Evolutionary conservation across 2,329 filamentous ascomycete genomes (phyloP).

Genomic region (Claviceps sp.): DNA sequence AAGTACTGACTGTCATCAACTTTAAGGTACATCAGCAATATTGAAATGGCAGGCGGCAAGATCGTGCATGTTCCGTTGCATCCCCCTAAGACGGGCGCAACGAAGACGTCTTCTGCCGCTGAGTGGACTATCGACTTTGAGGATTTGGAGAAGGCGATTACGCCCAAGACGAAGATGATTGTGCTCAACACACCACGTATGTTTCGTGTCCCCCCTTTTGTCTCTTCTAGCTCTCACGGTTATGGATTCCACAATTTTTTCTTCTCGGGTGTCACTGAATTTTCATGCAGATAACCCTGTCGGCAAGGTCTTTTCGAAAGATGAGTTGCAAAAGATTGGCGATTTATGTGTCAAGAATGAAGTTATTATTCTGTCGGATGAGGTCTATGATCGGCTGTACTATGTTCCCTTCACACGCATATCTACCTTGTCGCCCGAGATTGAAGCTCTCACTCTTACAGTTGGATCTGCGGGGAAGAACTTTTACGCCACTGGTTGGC

Average conservation of each 20-base stretch:
- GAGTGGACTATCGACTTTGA: slow-evolving; percentile 84
- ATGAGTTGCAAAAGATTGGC: slow-evolving; percentile 74
- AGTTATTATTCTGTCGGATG: slow-evolving; percentile 83
- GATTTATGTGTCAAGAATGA: slow-evolving; percentile 85
- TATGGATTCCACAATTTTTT: no score
- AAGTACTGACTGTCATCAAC: background rate
- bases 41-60: slow-evolving; percentile 93
- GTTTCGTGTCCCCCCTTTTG: slow-evolving; percentile 3
- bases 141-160: slow-evolving; percentile 70
- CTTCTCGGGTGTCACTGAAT: background rate
- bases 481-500: slow-evolving; percentile 96
- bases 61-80: slow-evolving; percentile 93
- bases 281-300: slow-evolving; percentile 68
- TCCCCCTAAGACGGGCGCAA: slow-evolving; percentile 68
- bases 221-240: background rate
- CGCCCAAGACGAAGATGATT: slow-evolving; percentile 86
- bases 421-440: slow-evolving; percentile 78
- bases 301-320: slow-evolving; percentile 81
- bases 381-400: slow-evolving; percentile 90
- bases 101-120: slow-evolving; percentile 66
- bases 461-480: slow-evolving; percentile 96
- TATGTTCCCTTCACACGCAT: slow-evolving; percentile 93
- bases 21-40: slow-evolving; percentile 69
- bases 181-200: slow-evolving; percentile 64
- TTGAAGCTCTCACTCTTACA: slow-evolving; percentile 77